Base-by-base conservation (phyloP, 2,329 filamentous ascomycete genomes). In the Sphaerostilbella broomeana region DNA sequence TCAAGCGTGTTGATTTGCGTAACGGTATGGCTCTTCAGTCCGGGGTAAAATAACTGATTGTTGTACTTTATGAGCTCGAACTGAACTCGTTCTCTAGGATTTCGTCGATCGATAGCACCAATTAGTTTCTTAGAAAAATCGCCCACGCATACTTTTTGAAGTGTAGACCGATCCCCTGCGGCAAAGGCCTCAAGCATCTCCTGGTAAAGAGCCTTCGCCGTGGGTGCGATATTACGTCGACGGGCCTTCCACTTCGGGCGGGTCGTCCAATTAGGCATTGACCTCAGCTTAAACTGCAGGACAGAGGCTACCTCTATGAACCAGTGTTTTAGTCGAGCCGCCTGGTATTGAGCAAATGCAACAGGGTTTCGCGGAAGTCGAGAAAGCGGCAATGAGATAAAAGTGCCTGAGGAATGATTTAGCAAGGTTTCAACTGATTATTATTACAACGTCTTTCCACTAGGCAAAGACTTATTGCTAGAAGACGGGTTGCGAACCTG, bases 141-240 rank as follows among this genome's bases (percentile, higher is more conserved):
- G 21, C 65, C 59, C 16, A 70, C 60, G 62, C 80, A 84, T 32
- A 82, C 59, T 19, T 59, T 57, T 31, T 67, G 59, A 18, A 84
- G 61, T 5, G 67, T 61, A 2, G 53, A 48, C 47, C 64, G 61
- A 61, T 83, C 74, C 43, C 75, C 77, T 2, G 61, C 59, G 6
- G 81, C 81, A 35, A 83, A 72, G 4, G 74, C 74, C 42, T 70
- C 67, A 50, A 78, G 76, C 68, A 85, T 75, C 47, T 73, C 62
- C 37, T 64, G 62, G 58, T 86, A 79, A 52, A 84, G 63, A 15
- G 65, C 68, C 50, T 74, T 70, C 21, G 79, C 81, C 1, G 69
- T 68, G 2, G 75, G 69, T 7, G 67, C 57, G 32, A 75, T 62
- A 37, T 58, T 54, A 16, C 58, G 48, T 11, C 64, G 64, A 18